Conservation (phyloP, 305 asterid species). For the Fraxinus platypoda region DNA sequence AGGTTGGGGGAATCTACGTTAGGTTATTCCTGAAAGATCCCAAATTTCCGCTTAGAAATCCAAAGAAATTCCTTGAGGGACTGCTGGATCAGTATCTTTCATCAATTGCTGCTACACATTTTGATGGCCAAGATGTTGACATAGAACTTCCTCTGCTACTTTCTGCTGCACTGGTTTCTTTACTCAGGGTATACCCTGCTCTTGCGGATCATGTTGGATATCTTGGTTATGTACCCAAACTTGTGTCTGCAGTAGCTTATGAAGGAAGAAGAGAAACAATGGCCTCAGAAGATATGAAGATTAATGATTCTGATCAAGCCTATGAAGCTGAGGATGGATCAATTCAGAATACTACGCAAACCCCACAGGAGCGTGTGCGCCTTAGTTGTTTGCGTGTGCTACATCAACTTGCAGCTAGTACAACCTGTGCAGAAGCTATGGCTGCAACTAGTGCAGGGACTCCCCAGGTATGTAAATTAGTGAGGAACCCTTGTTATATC, state of each 20-base stretch:
- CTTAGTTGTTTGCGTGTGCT: constrained; percentile 96
- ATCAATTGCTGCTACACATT: constrained; percentile 81
- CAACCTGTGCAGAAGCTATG: constrained; percentile 99
- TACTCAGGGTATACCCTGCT: constrained; percentile 94
- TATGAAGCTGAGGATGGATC: constrained; percentile 63
- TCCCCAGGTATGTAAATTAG: constrained; percentile 63
- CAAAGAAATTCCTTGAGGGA: constrained; percentile 95
- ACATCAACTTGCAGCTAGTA: constrained; percentile 98
- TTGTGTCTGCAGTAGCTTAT: constrained; percentile 88
- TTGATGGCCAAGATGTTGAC: constrained; percentile 71
- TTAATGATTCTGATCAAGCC: constrained; percentile 28
- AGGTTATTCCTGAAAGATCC: constrained; percentile 97
- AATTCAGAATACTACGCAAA: constrained; percentile 52
- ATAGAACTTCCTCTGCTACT: constrained; percentile 94
- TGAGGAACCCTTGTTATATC: neutral
- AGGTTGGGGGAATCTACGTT: constrained; percentile 99
- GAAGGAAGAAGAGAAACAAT: constrained; percentile 95
- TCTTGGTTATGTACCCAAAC: constrained; percentile 97
- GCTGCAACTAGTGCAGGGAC: constrained; percentile 98
- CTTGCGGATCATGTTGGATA: constrained; percentile 99
- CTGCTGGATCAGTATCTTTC: constrained; percentile 94
- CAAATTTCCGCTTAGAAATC: constrained; percentile 94
- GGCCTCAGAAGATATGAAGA: constrained; percentile 60
- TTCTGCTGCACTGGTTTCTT: constrained; percentile 94
- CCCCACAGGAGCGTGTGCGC: constrained; percentile 91